Conservation (phyloP, 495 filamentous ascomycete species). For the Lasiosphaeria hispida region DNA sequence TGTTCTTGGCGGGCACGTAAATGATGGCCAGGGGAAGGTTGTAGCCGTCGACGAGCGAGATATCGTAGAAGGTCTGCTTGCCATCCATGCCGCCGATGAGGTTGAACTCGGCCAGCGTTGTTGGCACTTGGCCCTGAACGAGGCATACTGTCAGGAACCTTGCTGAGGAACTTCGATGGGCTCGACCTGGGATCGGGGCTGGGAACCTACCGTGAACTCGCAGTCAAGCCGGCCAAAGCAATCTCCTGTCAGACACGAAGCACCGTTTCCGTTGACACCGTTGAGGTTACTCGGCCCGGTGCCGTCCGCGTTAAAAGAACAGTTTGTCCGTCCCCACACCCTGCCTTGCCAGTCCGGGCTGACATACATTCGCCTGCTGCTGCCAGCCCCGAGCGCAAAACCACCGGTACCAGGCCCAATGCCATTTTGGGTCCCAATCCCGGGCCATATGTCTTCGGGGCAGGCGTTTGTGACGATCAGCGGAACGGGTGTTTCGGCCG, state of each 20-base stretch:
- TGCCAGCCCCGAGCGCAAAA: conserved; percentile 57
- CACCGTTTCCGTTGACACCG: conserved; percentile 52
- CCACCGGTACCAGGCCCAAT: conserved; percentile 59
- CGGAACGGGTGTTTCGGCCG: conserved; percentile 37
- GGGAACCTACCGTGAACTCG: conserved; percentile 54
- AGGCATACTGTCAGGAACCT: background rate
- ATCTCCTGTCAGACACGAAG: conserved; percentile 71
- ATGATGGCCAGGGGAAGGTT: conserved; percentile 71
- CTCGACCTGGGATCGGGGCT: background rate
- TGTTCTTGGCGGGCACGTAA: conserved; percentile 54
- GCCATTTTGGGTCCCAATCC: conserved; percentile 64
- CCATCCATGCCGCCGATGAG: conserved; percentile 56
- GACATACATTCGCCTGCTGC: conserved; percentile 54
- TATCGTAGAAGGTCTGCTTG: conserved; percentile 73
- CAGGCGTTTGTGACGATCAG: conserved; percentile 65
- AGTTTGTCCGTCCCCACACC: conserved; percentile 80
- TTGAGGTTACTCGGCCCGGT: conserved; percentile 48
- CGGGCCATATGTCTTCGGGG: conserved; percentile 65
- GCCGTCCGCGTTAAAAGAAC: conserved; percentile 62
- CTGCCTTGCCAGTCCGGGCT: conserved; percentile 72
- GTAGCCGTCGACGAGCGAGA: conserved; percentile 82
- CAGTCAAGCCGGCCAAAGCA: conserved; percentile 67
- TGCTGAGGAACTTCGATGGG: background rate
- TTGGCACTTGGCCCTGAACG: conserved; percentile 58
- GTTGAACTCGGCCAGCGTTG: conserved; percentile 74